Base-by-base conservation (phyloP, 2,329 filamentous ascomycete species). In the Apiospora koreana region DNA sequence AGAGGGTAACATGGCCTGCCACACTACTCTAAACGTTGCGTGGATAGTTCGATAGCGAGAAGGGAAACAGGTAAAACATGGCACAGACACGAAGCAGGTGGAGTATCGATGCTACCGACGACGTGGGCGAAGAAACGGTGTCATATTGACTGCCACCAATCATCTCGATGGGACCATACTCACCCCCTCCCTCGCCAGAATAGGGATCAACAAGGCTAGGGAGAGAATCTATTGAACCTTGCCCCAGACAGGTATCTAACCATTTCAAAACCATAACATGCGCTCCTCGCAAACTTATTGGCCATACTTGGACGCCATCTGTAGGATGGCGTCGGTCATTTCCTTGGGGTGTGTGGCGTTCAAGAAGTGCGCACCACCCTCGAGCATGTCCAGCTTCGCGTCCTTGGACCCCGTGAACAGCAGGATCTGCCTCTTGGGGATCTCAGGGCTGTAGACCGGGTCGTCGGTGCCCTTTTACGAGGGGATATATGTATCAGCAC, bases 351-450 rank as follows among this genome's bases (percentile, higher is more conserved):
- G 84, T 2, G 85, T 86, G 0, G 83, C 83, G 70, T 82, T 86
- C 67, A 88, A 75, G 72, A 86, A 87, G 74, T 88, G 86, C 1
- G 81, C 79, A 2, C 83, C 86, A 0, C 80, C 83, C 58, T 85
- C 80, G 1, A 87, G 74, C 65, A 83, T 76, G 0, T 79, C 80
- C 38, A 87, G 72, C 7, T 81, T 84, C 7, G 82, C 81, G 72
- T 86, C 83, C 10, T 80, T 79, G 3, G 85, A 81, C 0, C 79
- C 79, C 0, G 81, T 86, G 73, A 88, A 87, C 9, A 86, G 76
- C 76, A 86, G 82, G 72, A 87, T 86, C 38, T 88, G 84, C 75
- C 87, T 85, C 12, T 76, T 73, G 0, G 84, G 81, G 23, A 85
- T 75, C 2, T 72, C 75, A 1, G 77, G 76, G 4, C 82, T 79